Percentiles rank a stretch among this genome's conserved stretches.
These are phyloP conservation scores for Selaginella tamariscina DNA, from an alignment of 75 land plant species.

Conservation along the genomic window DNA sequence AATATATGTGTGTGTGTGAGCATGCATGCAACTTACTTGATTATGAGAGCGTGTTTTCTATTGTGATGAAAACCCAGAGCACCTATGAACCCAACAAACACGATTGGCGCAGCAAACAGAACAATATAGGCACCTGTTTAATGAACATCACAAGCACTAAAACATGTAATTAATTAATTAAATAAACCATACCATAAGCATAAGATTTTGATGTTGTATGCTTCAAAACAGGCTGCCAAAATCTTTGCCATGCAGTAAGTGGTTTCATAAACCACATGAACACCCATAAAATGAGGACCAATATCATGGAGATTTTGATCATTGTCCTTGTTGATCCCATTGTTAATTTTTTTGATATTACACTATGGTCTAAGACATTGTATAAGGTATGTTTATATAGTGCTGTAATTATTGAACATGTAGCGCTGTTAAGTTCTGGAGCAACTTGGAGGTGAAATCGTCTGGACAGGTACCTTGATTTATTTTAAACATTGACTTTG, in stretches of 20 bases:
- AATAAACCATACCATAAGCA: neutral
- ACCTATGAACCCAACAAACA: neutral
- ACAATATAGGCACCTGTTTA: neutral
- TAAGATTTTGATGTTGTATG: neutral
- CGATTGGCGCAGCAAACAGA: neutral
- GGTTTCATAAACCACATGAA: conserved; percentile 9
- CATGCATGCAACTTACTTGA: neutral
- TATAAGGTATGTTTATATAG: no score
- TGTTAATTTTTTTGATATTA: no score
- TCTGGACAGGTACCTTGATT: no score
- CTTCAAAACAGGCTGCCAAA: neutral
- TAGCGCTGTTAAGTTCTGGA: no score
- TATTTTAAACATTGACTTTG: no score
- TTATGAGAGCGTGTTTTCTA: neutral
- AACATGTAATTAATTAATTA: neutral
- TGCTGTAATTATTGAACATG: no score
- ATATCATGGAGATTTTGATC: neutral
- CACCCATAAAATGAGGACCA: neutral
- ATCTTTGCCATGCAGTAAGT: neutral
- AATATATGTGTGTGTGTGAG: no score
- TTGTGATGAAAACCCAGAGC: neutral
- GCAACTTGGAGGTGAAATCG: no score
- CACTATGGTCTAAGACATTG: no score
- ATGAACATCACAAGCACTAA: neutral
- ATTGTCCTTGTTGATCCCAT: neutral